Percentiles rank a stretch among this genome's conserved stretches.
phyloP scores from a whole-genome alignment of 352 stramenopile species.

The Phytophthora pinifolia region DNA sequence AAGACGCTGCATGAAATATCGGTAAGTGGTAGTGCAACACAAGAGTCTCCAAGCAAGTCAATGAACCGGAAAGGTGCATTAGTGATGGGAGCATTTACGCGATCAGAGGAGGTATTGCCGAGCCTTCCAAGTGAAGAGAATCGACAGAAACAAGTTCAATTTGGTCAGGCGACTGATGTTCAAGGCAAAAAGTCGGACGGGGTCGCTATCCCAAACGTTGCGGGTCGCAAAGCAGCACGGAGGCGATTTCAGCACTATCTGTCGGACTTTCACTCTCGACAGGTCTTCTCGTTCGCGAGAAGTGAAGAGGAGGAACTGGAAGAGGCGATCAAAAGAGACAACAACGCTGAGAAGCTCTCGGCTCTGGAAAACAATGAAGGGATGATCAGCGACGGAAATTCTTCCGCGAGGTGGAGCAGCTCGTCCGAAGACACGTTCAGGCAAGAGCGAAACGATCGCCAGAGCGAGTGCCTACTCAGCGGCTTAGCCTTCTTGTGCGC shows the following conservation, averaged over 20 bases:
- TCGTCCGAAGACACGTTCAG: neutral
- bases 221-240: conserved; percentile 23
- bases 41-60: neutral
- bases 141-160: conserved; percentile 13
- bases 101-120: conserved; percentile 9
- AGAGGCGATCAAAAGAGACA: conserved; percentile 1
- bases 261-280: conserved; percentile 61
- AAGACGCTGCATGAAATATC: neutral
- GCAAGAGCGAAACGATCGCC: neutral
- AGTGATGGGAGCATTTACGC: neutral
- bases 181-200: conserved; percentile 4
- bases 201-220: neutral
- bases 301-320: conserved; percentile 16
- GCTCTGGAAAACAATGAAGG: neutral
- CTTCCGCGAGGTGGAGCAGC: neutral
- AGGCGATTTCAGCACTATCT: conserved; percentile 47
- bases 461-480: conserved; percentile 33
- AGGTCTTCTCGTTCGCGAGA: conserved; percentile 54
- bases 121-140: conserved; percentile 1
- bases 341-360: neutral
- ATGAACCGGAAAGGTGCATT: conserved; percentile 12
- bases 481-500: conserved; percentile 28
- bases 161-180: neutral
- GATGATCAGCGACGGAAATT: neutral
- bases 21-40: neutral